Base-by-base conservation (phyloP, 306 rosid genomes). In the Vigna hirtella region DNA sequence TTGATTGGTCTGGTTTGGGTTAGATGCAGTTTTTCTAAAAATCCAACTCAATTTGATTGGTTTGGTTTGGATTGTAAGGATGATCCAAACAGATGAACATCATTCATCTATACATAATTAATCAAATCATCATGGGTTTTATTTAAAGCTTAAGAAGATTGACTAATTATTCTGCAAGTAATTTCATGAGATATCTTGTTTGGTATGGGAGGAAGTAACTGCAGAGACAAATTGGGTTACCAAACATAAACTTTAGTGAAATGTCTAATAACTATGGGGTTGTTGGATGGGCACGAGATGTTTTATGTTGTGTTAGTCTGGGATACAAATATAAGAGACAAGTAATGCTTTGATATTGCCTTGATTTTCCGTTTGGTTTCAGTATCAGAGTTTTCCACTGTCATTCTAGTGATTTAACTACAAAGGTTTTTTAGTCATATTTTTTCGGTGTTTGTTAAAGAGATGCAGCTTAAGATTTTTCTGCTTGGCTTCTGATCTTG, bases 401-500 rank as follows among this genome's bases (percentile, higher is more conserved):
- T 58, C 20, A 20, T 13, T 20, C 45, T 59, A 18, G 42, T 40
- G 26, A 45, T 36, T 47, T 42, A 16, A 68, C 40, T 50, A 57
- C 9, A 32, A 67, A 48, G 28, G 26, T 67, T 43, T 32, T 57
- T 32, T 64, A 7, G 79, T 43, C 9, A 20, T 9, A 40, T 48
- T 28, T 51, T 63, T 59, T 42, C 36, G 53, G n/a, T 78, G 14
- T 45, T 40, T 28, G 40, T 18, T 59, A 45, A 53, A 50, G 70
- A 42, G 67, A 66, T 17, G 16, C 9, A 18, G 52, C 70, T 79
- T 62, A 58, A 9, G 22, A 14, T 7, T 22, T 16, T 79, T 48
- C 5, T 38, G 20, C 14, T 72, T 79, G 65, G 76, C 67, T 69
- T 86, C 58, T 70, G 58, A 16, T 79, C 36, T 50, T 84, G 73